Percentiles rank a stretch among this genome's conserved stretches.
These are phyloP conservation scores for Apiosordaria backusii DNA, from an alignment of 495 filamentous ascomycete species.

Conservation along the genomic window DNA sequence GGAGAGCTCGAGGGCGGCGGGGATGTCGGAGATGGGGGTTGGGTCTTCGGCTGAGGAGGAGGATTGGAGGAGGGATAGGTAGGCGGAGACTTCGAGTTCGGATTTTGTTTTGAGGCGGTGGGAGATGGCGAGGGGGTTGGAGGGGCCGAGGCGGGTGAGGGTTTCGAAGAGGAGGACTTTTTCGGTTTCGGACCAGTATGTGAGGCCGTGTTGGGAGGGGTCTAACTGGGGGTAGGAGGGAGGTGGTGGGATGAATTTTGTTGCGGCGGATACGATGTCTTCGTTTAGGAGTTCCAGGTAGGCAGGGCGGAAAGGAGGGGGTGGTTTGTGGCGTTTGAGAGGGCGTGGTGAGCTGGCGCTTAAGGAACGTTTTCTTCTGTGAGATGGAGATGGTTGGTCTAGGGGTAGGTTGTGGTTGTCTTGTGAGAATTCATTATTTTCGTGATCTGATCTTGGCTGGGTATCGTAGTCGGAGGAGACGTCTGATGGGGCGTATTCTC, in stretches of 20 bases:
- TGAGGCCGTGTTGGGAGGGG: conserved; percentile 60
- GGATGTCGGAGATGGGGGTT: conserved; percentile 43
- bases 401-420: neutral
- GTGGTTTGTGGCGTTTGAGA: conserved; percentile 30
- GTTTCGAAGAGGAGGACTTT: conserved; percentile 65
- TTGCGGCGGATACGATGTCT: conserved; percentile 45
- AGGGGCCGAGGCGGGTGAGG: conserved; percentile 58
- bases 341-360: conserved; percentile 20
- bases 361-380: neutral
- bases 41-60: neutral
- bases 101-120: conserved; percentile 65
- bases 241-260: conserved; percentile 25
- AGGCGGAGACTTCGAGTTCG: conserved; percentile 67
- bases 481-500: neutral
- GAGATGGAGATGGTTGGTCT: neutral
- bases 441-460: neutral
- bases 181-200: conserved; percentile 65
- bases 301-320: conserved; percentile 42
- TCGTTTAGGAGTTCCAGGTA: conserved; percentile 62
- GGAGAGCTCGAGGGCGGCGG: conserved; percentile 71
- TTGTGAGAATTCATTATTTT: neutral
- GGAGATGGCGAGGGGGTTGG: conserved; percentile 59
- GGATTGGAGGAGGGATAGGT: conserved; percentile 53
- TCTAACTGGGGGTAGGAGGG: conserved; percentile 16
- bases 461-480: neutral